Evolutionary conservation across 176 grass and related monocot species (phyloP).

Genomic region (Oryza meridionalis): DNA sequence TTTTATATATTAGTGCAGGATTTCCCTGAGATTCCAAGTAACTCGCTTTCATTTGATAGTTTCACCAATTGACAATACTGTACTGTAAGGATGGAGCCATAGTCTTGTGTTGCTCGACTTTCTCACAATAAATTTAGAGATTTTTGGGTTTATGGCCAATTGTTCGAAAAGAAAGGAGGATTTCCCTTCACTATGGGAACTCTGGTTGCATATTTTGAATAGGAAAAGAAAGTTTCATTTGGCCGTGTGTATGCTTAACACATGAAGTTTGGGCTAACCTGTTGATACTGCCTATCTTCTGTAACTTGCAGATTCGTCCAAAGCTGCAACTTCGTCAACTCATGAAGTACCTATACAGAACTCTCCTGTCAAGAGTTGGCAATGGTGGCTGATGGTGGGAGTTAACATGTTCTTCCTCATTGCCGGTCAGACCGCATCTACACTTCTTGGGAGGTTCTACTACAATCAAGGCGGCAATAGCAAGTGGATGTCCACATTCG

Average conservation of each 20-base stretch:
- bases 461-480: slow-evolving; percentile 93
- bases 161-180: neutral
- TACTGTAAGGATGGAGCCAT: neutral
- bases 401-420: slow-evolving; percentile 80
- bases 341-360: neutral
- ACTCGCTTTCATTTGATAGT: neutral
- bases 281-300: neutral
- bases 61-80: neutral
- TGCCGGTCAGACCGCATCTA: slow-evolving; percentile 63
- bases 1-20: neutral
- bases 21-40: neutral
- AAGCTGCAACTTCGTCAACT: slow-evolving; percentile 41
- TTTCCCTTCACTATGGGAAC: neutral
- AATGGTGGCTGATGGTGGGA: slow-evolving; percentile 65
- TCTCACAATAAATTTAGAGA: neutral
- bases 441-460: slow-evolving; percentile 88
- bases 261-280: neutral
- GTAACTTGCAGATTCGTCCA: slow-evolving; percentile 52
- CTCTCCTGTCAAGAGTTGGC: slow-evolving; percentile 40
- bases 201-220: neutral
- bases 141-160: neutral
- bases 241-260: neutral
- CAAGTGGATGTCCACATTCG: slow-evolving; percentile 85
- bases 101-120: neutral
- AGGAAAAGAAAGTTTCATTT: neutral